Percentiles rank a stretch among this genome's conserved stretches.
These are phyloP conservation scores for Phytophthora boehmeriae DNA, from an alignment of 352 stramenopile species.

Conservation along the genomic window DNA sequence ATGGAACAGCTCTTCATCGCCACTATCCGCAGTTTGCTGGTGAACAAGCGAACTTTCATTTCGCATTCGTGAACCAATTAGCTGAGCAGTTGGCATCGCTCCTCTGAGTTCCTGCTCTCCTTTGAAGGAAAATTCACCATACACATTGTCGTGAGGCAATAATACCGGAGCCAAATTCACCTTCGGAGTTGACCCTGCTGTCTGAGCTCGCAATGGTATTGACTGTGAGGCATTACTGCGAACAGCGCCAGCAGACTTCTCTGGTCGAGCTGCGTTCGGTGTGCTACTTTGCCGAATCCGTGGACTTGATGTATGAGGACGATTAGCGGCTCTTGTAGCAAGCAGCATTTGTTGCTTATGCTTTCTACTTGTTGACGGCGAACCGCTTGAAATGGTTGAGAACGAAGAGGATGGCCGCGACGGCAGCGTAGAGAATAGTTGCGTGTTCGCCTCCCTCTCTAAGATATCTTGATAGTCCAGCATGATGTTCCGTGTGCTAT, in stretches of 20 bases:
- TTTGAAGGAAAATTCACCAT: slow-evolving; percentile 2
- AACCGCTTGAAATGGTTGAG: slow-evolving; percentile 17
- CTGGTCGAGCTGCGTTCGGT: slow-evolving; percentile 7
- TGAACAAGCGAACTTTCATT: slow-evolving; percentile 10
- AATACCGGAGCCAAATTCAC: not conserved
- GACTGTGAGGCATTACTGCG: slow-evolving; percentile 18
- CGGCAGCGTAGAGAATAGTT: slow-evolving; percentile 20
- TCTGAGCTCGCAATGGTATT: slow-evolving; percentile 37
- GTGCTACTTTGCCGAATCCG: slow-evolving; percentile 17
- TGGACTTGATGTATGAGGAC: slow-evolving; percentile 26
- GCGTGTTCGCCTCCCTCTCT: slow-evolving; percentile 44
- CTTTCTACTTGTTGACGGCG: slow-evolving; percentile 40
- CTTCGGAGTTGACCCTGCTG: slow-evolving; percentile 23
- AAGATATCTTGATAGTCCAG: slow-evolving; percentile 70
- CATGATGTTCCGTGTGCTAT: slow-evolving; percentile 69
- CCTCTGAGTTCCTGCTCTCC: slow-evolving; percentile 16
- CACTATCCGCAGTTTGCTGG: slow-evolving; percentile 2
- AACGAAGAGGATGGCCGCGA: slow-evolving; percentile 43
- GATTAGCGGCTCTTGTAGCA: slow-evolving; percentile 22
- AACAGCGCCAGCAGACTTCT: slow-evolving; percentile 23
- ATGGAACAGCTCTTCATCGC: slow-evolving; percentile 31
- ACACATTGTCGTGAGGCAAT: slow-evolving; percentile 2
- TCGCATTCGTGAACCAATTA: not conserved
- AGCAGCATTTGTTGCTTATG: slow-evolving; percentile 56
- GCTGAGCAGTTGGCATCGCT: not conserved